Evolutionary conservation across 106 monocot genomes (phyloP).

Genomic region (Gastrodia elata): DNA sequence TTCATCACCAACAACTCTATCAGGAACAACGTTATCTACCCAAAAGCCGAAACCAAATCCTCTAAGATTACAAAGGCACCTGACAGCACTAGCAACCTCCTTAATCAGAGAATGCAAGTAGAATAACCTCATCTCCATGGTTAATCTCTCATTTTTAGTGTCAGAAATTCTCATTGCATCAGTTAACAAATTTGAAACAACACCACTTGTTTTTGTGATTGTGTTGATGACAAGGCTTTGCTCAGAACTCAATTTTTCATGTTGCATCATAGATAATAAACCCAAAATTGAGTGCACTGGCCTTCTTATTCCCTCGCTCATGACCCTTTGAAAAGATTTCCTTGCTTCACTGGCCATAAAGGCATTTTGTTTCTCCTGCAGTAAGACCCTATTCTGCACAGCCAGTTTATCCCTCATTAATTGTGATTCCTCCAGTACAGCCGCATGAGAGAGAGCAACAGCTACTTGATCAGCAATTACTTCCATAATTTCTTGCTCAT

Average conservation of each 20-base stretch:
- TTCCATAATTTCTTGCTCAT: conserved; percentile 55
- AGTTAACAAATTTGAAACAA: conserved; percentile 39
- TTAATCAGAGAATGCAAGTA: conserved; percentile 38
- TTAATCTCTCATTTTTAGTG: conserved; percentile 18
- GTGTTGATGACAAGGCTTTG: conserved; percentile 39
- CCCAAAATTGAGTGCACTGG: conserved; percentile 47
- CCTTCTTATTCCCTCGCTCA: conserved; percentile 54
- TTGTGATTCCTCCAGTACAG: conserved; percentile 57
- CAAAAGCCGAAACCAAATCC: conserved; percentile 43
- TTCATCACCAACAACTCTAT: conserved; percentile 55
- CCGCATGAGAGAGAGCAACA: conserved; percentile 67
- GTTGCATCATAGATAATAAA: conserved; percentile 52
- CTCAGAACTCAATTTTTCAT: conserved; percentile 39
- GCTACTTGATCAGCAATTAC: conserved; percentile 71
- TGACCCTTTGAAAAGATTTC: conserved; percentile 42
- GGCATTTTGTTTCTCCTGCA: conserved; percentile 31
- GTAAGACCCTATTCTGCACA: conserved; percentile 43
- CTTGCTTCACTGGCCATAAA: conserved; percentile 58
- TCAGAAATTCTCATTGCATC: conserved; percentile 44
- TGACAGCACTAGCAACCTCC: conserved; percentile 31
- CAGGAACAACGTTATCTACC: conserved; percentile 32
- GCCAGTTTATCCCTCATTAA: conserved; percentile 51
- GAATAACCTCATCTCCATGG: conserved; percentile 36
- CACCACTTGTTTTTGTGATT: conserved; percentile 33
- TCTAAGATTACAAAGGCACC: conserved; percentile 43